Evolutionary conservation across 768 basidiomycete species (phyloP).

Genomic region (Arthromyces matolae): DNA sequence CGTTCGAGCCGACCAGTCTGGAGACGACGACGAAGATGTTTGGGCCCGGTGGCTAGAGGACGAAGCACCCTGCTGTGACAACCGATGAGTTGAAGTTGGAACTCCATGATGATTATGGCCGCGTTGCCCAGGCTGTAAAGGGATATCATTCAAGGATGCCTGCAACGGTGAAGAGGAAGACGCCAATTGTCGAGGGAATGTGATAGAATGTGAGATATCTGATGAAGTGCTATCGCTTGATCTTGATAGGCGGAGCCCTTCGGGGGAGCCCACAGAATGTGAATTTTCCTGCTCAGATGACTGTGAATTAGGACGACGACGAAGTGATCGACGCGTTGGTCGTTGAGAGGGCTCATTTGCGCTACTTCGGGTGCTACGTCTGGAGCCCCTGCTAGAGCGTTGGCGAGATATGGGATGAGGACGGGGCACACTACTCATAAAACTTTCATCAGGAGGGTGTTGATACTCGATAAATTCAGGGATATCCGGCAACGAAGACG

Average conservation of each 20-base stretch:
- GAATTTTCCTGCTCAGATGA: not conserved
- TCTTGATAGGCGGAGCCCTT: not conserved
- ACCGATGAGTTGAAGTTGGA: not conserved
- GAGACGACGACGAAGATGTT: not conserved
- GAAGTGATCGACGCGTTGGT: not conserved
- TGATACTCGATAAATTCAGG: conserved; percentile 2
- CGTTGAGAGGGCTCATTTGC: not conserved
- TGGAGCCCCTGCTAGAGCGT: not conserved
- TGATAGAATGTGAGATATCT: not conserved
- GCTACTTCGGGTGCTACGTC: not conserved
- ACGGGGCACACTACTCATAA: not conserved
- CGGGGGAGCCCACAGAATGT: not conserved
- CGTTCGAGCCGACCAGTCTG: not conserved
- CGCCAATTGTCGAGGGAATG: not conserved
- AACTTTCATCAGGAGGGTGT: not conserved
- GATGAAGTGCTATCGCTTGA: not conserved
- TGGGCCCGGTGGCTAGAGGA: not conserved
- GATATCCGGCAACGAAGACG: not conserved
- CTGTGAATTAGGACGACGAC: not conserved
- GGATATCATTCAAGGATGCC: not conserved
- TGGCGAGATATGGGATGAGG: not conserved
- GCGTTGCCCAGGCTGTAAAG: not conserved
- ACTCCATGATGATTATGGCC: not conserved
- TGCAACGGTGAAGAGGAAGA: not conserved
- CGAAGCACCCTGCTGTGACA: not conserved